Evolutionary conservation across 768 basidiomycete species (phyloP).

Genomic region (Boletus tylopilopsis): DNA sequence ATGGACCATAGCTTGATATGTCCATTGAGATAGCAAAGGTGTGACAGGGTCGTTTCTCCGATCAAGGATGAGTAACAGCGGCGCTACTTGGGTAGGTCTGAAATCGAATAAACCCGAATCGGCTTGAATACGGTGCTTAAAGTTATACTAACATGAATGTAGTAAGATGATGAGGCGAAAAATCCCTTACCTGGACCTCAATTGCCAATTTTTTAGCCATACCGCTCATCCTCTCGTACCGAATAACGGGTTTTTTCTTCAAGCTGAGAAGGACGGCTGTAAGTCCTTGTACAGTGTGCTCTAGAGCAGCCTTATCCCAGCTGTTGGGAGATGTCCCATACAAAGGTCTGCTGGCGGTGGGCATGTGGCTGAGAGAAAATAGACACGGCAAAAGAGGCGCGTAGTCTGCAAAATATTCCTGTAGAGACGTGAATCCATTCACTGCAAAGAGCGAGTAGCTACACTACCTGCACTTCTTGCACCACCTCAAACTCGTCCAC

Average conservation of each 20-base stretch:
- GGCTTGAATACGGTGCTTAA: constrained; percentile 77
- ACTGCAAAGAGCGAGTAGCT: neutral
- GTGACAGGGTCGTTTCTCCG: constrained; percentile 97
- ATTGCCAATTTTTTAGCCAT: constrained; percentile 88
- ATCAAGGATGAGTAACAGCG: constrained; percentile 88
- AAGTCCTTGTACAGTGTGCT: constrained; percentile 77
- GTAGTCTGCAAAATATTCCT: constrained; percentile 99
- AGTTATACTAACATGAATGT: constrained; percentile 9
- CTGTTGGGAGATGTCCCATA: constrained; percentile 68
- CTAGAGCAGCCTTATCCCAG: constrained; percentile 76
- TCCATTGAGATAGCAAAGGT: constrained; percentile 95
- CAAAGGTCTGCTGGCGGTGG: constrained; percentile 57
- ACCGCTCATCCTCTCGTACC: constrained; percentile 89
- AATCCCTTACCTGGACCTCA: constrained; percentile 68
- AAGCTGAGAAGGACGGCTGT: constrained; percentile 85
- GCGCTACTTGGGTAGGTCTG: constrained; percentile 81
- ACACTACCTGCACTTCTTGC: constrained; percentile 86
- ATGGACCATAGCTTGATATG: constrained; percentile 99
- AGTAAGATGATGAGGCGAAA: neutral
- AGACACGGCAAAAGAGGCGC: constrained; percentile 80
- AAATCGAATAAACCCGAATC: constrained; percentile 91
- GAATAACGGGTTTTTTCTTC: constrained; percentile 92
- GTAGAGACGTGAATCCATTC: constrained; percentile 12
- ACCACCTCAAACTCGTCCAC: constrained; percentile 97
- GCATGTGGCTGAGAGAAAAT: constrained; percentile 81